Conservation (phyloP, 2,329 filamentous ascomycete species). For the Lecanoromycetidae sp. region DNA sequence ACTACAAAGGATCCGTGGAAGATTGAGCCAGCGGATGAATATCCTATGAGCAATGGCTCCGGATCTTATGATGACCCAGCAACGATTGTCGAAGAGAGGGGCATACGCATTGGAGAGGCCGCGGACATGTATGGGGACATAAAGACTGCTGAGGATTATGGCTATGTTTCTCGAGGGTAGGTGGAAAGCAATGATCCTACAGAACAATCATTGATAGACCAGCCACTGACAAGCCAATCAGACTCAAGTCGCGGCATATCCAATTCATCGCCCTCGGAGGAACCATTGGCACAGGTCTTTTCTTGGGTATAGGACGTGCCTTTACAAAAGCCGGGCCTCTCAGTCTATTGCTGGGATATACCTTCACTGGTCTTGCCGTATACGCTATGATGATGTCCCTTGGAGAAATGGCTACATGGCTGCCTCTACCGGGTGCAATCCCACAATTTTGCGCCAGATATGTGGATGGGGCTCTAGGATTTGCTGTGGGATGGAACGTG, state of each 20-base stretch:
- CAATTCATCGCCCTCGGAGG: slow-evolving; percentile 49
- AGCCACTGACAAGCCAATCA: slow-evolving; percentile 1
- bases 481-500: slow-evolving; percentile 40
- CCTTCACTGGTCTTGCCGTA: slow-evolving; percentile 39
- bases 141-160: slow-evolving; percentile 39
- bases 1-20: slow-evolving; percentile 14
- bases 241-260: slow-evolving; percentile 43
- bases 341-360: slow-evolving; percentile 41
- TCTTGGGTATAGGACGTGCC: slow-evolving; percentile 42
- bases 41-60: slow-evolving; percentile 5
- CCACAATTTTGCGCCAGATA: slow-evolving; percentile 32
- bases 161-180: slow-evolving; percentile 40
- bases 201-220: neutral
- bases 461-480: slow-evolving; percentile 39
- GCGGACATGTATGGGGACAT: slow-evolving; percentile 42
- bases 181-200: slow-evolving; percentile 13
- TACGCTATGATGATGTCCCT: slow-evolving; percentile 38
- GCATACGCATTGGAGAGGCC: slow-evolving; percentile 33
- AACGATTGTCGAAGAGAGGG: slow-evolving; percentile 21
- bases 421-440: slow-evolving; percentile 41
- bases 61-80: slow-evolving; percentile 5
- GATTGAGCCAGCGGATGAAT: slow-evolving; percentile 4
- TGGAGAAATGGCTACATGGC: slow-evolving; percentile 39
- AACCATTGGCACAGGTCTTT: slow-evolving; percentile 45
- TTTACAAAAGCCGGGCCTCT: slow-evolving; percentile 42